Conservation (phyloP, 2,329 filamentous ascomycete genomes). For the Pyrenochaeta sp. region DNA sequence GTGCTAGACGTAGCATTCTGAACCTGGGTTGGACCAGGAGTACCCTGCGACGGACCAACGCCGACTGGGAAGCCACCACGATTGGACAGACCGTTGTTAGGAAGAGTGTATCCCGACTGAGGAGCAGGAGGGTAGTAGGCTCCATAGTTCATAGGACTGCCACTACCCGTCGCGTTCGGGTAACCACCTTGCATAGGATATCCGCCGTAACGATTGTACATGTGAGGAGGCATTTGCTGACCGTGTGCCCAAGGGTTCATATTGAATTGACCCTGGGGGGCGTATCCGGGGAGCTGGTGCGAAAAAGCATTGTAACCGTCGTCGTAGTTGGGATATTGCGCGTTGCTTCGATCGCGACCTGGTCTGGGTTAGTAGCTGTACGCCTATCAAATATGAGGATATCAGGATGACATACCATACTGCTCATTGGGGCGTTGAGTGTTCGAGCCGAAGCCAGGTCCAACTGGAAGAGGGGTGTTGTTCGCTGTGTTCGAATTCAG, state of each 20-base stretch:
- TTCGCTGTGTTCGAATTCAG: slow-evolving; percentile 28
- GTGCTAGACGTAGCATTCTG: slow-evolving; percentile 17
- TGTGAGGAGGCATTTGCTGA: slow-evolving; percentile 29
- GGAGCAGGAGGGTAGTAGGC: slow-evolving; percentile 39
- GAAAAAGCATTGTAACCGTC: slow-evolving; percentile 40
- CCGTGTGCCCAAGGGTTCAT: slow-evolving; percentile 36
- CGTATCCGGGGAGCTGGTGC: slow-evolving; percentile 38
- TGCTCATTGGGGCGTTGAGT: slow-evolving; percentile 34
- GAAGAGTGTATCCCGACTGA: slow-evolving; percentile 29
- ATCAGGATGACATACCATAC: slow-evolving; percentile 28
- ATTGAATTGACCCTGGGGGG: slow-evolving; percentile 30
- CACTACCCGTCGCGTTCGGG: slow-evolving; percentile 29
- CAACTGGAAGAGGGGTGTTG: slow-evolving; percentile 34
- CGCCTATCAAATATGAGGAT: background rate
- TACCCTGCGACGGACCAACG: slow-evolving; percentile 18
- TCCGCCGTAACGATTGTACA: slow-evolving; percentile 28
- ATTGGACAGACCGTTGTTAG: slow-evolving; percentile 27
- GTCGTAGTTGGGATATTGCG: slow-evolving; percentile 30
- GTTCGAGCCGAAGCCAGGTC: slow-evolving; percentile 42
- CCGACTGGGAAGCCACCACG: slow-evolving; percentile 30
- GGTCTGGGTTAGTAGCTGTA: slow-evolving; percentile 15
- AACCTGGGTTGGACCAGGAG: slow-evolving; percentile 21
- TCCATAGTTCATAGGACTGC: slow-evolving; percentile 43
- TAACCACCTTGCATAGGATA: slow-evolving; percentile 24
- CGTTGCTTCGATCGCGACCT: slow-evolving; percentile 27